These are phyloP conservation scores for Phytopythium mirpurense DNA, from an alignment of 352 stramenopile species.

Conservation along the genomic window DNA sequence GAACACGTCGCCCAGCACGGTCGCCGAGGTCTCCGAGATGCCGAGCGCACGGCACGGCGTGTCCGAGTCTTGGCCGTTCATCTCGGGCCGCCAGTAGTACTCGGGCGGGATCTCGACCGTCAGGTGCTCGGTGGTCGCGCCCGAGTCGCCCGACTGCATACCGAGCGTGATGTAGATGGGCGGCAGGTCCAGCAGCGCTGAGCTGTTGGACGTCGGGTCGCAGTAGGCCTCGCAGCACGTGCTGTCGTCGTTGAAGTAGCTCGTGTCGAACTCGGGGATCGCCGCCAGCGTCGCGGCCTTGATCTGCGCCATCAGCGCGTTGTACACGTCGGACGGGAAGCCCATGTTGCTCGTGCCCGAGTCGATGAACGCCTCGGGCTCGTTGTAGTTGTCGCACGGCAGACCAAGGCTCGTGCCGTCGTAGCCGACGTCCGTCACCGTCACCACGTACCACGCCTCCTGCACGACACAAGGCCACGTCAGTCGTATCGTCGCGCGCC, in stretches of 20 bases:
- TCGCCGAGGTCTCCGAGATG: conserved; percentile 65
- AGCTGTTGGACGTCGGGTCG: conserved; percentile 43
- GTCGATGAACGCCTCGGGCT: conserved; percentile 72
- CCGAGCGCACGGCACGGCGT: conserved; percentile 63
- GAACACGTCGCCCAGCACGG: conserved; percentile 78
- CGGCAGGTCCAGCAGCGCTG: conserved; percentile 53
- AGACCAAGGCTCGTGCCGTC: conserved; percentile 51
- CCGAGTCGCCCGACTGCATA: conserved; percentile 32
- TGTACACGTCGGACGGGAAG: conserved; percentile 73
- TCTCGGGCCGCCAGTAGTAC: conserved; percentile 81
- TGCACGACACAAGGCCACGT: conserved; percentile 13
- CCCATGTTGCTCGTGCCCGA: conserved; percentile 80
- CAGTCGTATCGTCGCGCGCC: background rate
- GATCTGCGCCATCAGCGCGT: conserved; percentile 67
- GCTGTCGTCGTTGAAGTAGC: conserved; percentile 64
- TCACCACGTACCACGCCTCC: conserved; percentile 82
- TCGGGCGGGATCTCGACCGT: conserved; percentile 76
- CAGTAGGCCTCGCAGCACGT: conserved; percentile 77
- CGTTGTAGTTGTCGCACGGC: conserved; percentile 64
- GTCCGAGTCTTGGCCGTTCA: conserved; percentile 55
- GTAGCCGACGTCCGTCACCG: conserved; percentile 69
- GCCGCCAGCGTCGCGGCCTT: conserved; percentile 42
- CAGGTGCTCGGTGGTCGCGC: conserved; percentile 50
- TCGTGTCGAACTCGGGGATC: conserved; percentile 56
- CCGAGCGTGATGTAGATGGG: conserved; percentile 78